Percentiles rank a stretch among this genome's conserved stretches.
Conservation (phyloP, 2,329 filamentous ascomycete genomes). For the Aspergillus sp. region DNA sequence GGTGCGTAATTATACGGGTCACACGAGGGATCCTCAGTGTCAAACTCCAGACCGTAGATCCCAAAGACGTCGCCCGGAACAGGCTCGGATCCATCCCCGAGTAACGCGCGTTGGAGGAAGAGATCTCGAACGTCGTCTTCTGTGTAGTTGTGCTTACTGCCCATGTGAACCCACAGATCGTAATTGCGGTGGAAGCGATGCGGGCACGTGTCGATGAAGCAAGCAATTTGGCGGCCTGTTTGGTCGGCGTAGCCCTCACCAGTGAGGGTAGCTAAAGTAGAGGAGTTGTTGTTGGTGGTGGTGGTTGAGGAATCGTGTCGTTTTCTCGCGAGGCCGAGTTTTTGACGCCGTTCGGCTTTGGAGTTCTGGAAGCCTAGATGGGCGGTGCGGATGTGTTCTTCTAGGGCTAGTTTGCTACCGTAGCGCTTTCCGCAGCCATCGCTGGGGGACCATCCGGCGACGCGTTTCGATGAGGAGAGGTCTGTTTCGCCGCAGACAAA, state of each 20-base stretch:
- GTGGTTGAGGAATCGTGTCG: constrained; percentile 6
- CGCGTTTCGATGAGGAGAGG: constrained; percentile 55
- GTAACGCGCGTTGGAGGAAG: constrained; percentile 41
- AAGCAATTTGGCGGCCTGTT: constrained; percentile 51
- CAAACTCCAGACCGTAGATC: constrained; percentile 39
- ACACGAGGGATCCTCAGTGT: constrained; percentile 21
- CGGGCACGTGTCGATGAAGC: constrained; percentile 52
- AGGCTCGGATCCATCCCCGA: constrained; percentile 29
- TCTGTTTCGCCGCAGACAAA: constrained; percentile 77
- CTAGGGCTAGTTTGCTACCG: constrained; percentile 72
- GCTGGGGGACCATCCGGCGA: constrained; percentile 62
- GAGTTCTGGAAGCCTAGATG: constrained; percentile 65
- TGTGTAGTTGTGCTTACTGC: constrained; percentile 41
- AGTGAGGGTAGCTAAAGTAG: constrained; percentile 52
- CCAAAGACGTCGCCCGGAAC: constrained; percentile 30
- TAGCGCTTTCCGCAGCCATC: constrained; percentile 74
- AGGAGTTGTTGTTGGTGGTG: constrained; percentile 24
- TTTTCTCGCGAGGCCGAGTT: constrained; percentile 27
- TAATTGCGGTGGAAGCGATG: constrained; percentile 58
- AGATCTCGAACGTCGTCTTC: constrained; percentile 42
- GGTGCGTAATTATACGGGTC: constrained; percentile 11
- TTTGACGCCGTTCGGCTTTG: constrained; percentile 40
- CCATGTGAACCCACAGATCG: constrained; percentile 59
- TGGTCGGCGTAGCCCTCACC: constrained; percentile 57
- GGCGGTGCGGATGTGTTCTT: constrained; percentile 80